Evolutionary conservation across 1,284 basidiomycete genomes (phyloP).

Genomic region (Cryptococcus hybrid): DNA sequence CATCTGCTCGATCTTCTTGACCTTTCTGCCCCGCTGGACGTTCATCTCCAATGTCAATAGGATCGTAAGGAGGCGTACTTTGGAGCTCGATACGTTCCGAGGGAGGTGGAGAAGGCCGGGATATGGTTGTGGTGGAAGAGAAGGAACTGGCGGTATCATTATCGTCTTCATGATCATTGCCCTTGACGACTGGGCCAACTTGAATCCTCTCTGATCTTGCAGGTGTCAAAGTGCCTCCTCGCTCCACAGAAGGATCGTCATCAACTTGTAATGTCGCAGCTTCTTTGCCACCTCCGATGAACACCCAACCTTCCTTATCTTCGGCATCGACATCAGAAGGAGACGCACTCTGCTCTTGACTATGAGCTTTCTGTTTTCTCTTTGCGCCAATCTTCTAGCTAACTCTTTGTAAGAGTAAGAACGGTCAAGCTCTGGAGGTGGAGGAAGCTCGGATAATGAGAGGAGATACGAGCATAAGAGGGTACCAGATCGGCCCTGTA

Average conservation of each 20-base stretch:
- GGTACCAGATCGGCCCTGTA: conserved; percentile 72
- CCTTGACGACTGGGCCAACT: conserved; percentile 1
- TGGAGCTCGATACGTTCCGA: conserved; percentile 12
- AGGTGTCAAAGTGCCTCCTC: conserved; percentile 4
- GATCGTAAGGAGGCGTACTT: conserved; percentile 17
- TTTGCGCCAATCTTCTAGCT: conserved; percentile 41
- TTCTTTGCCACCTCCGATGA: conserved; percentile 38
- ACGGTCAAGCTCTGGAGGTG: conserved; percentile 55
- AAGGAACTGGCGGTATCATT: conserved; percentile 5
- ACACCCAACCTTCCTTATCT: conserved; percentile 23
- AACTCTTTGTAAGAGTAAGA: conserved; percentile 56
- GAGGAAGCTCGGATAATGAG: conserved; percentile 56
- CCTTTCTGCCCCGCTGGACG: conserved; percentile 11
- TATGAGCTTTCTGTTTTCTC: neutral
- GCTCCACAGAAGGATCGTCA: neutral
- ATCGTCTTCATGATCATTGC: neutral
- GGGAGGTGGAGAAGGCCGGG: conserved; percentile 20
- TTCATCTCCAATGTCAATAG: conserved; percentile 39
- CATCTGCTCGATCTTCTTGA: conserved; percentile 34
- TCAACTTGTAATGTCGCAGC: conserved; percentile 15
- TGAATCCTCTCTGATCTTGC: conserved; percentile 13
- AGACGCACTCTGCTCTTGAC: neutral
- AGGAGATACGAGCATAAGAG: conserved; percentile 76
- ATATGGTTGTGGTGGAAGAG: conserved; percentile 31
- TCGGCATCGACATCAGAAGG: conserved; percentile 2